Evolutionary conservation across 306 rosid genomes (phyloP).

Genomic region (Begonia fuchsioides): DNA sequence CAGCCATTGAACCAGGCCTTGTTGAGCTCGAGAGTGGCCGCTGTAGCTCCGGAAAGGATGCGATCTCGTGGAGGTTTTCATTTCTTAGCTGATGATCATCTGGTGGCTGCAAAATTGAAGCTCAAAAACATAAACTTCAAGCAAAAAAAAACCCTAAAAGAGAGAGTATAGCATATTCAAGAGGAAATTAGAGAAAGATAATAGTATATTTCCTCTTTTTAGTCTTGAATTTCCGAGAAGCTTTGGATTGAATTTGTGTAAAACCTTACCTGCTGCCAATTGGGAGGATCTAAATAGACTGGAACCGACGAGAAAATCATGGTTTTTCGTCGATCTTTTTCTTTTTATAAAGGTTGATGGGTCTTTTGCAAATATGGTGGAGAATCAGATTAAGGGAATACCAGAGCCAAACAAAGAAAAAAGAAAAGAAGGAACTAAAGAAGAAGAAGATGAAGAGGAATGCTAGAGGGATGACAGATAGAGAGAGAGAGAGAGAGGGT

Average conservation of each 20-base stretch:
- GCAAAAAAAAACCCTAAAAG: neutral
- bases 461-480: slow-evolving; percentile 20
- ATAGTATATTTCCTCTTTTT: neutral
- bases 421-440: slow-evolving; percentile 25
- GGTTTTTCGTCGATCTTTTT: neutral
- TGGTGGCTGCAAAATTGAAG: neutral
- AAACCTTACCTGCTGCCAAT: slow-evolving; percentile 1
- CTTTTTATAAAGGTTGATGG: slow-evolving; percentile 16
- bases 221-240: neutral
- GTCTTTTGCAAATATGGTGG: slow-evolving; percentile 45
- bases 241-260: neutral
- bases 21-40: neutral
- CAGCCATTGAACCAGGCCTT: neutral
- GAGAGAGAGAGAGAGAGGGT: slow-evolving; percentile 5
- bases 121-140: neutral
- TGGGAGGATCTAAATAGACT: neutral
- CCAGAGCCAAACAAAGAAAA: slow-evolving; percentile 63
- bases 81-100: slow-evolving; percentile 2
- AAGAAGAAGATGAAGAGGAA: slow-evolving; percentile 24
- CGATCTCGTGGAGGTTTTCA: slow-evolving; percentile 1
- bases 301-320: neutral
- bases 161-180: neutral
- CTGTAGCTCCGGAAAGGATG: neutral
- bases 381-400: slow-evolving; percentile 47
- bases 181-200: neutral